These are phyloP conservation scores for Solanum arcanum DNA, from an alignment of 257 asterid species.

Conservation along the genomic window DNA sequence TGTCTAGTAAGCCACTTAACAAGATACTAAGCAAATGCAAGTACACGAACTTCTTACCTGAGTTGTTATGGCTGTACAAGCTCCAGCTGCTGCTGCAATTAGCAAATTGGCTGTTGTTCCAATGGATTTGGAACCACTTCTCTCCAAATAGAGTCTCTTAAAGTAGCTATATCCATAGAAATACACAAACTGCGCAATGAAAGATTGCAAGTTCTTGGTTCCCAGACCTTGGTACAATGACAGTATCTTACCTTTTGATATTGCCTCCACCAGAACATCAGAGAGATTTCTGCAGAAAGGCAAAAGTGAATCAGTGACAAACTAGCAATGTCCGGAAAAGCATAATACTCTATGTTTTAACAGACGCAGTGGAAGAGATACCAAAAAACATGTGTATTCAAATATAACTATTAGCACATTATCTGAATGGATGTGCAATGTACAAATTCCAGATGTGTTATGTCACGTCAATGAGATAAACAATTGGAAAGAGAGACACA, in stretches of 20 bases:
- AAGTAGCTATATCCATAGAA: conserved; percentile 40
- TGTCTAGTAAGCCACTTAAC: background rate
- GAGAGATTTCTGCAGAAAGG: conserved; percentile 24
- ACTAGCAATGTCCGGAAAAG: background rate
- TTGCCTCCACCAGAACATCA: conserved; percentile 31
- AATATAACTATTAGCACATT: background rate
- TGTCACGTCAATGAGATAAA: background rate
- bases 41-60: conserved; percentile 11
- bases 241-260: conserved; percentile 19
- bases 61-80: conserved; percentile 27
- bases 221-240: conserved; percentile 42
- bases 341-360: background rate
- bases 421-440: background rate
- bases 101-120: conserved; percentile 34
- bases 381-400: background rate
- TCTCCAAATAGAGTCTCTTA: conserved; percentile 28
- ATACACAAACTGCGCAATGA: conserved; percentile 31
- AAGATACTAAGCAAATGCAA: background rate
- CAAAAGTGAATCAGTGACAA: background rate
- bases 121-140: conserved; percentile 29
- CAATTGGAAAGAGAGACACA: background rate
- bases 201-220: conserved; percentile 33
- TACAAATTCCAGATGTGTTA: background rate
- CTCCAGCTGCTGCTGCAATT: conserved; percentile 43
- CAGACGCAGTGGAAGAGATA: background rate